Percentiles rank a stretch among this genome's conserved stretches.
phyloP scores from a whole-genome alignment of 495 filamentous ascomycete genomes.

The Lophiostoma macrostomum region DNA sequence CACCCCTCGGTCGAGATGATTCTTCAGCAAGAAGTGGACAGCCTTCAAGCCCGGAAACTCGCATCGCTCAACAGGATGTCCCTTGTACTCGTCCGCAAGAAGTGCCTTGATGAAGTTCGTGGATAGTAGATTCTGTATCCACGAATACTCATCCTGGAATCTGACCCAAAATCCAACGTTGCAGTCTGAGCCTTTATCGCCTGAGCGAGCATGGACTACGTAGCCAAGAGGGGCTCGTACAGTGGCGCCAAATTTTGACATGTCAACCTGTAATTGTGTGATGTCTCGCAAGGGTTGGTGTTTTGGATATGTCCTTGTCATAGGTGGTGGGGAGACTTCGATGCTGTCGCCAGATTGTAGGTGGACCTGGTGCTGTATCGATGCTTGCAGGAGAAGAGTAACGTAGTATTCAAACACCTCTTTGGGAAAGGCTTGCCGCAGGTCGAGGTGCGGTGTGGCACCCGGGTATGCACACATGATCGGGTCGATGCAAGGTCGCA shows the following conservation, averaged over 20 bases:
- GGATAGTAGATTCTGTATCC: slow-evolving; percentile 38
- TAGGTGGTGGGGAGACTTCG: slow-evolving; percentile 24
- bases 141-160: slow-evolving; percentile 34
- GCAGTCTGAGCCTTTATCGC: slow-evolving; percentile 41
- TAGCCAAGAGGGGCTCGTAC: slow-evolving; percentile 32
- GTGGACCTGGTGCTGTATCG: slow-evolving; percentile 22
- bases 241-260: slow-evolving; percentile 31
- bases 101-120: slow-evolving; percentile 34
- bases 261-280: slow-evolving; percentile 4
- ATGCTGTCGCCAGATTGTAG: slow-evolving; percentile 22
- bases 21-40: slow-evolving; percentile 40
- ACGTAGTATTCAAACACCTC: slow-evolving; percentile 33
- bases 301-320: slow-evolving; percentile 15
- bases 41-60: slow-evolving; percentile 36
- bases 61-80: slow-evolving; percentile 33
- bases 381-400: slow-evolving; percentile 26
- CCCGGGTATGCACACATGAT: slow-evolving; percentile 43
- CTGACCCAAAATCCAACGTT: slow-evolving; percentile 41
- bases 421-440: slow-evolving; percentile 22
- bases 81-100: slow-evolving; percentile 34
- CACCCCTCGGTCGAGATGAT: slow-evolving; percentile 35
- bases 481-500: slow-evolving; percentile 41
- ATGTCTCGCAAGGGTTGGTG: slow-evolving; percentile 30
- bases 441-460: slow-evolving; percentile 42
- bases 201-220: slow-evolving; percentile 38